Percentiles rank a stretch among this genome's conserved stretches.
Conservation (phyloP, 148 eudicot species). For the Pharnaceum exiguum region DNA sequence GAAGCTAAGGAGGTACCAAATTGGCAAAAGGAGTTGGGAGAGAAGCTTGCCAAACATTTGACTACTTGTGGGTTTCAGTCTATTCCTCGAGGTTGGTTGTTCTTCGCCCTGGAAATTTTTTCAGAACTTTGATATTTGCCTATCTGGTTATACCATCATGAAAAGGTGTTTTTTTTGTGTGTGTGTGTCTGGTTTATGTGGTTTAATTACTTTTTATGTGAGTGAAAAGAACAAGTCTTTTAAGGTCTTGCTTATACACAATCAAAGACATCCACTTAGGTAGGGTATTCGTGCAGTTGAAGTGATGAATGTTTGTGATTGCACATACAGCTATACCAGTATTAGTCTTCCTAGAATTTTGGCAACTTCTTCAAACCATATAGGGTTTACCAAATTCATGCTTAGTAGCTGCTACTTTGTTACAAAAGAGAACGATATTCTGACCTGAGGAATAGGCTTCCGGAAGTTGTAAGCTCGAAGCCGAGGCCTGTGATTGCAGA, state of each 20-base stretch:
- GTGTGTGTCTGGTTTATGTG: too few relatives aligned
- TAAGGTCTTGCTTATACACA: too few relatives aligned
- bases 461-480: too few relatives aligned
- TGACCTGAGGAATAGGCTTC: too few relatives aligned
- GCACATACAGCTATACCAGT: neutral
- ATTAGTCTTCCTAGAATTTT: neutral
- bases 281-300: too few relatives aligned
- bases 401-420: neutral
- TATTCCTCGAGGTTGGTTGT: constrained; percentile 64
- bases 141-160: neutral
- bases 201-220: too few relatives aligned
- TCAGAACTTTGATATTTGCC: neutral
- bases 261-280: too few relatives aligned
- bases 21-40: constrained; percentile 77
- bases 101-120: neutral
- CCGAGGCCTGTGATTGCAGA: too few relatives aligned
- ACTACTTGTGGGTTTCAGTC: constrained; percentile 81
- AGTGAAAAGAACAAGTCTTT: too few relatives aligned
- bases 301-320: too few relatives aligned
- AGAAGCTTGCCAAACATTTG: constrained; percentile 81
- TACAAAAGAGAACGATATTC: too few relatives aligned
- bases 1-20: constrained; percentile 70
- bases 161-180: neutral
- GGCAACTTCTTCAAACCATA: neutral
- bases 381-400: neutral